These are phyloP conservation scores for Diaporthe sp. DNA, from an alignment of 2,329 filamentous ascomycete species.

Conservation along the genomic window DNA sequence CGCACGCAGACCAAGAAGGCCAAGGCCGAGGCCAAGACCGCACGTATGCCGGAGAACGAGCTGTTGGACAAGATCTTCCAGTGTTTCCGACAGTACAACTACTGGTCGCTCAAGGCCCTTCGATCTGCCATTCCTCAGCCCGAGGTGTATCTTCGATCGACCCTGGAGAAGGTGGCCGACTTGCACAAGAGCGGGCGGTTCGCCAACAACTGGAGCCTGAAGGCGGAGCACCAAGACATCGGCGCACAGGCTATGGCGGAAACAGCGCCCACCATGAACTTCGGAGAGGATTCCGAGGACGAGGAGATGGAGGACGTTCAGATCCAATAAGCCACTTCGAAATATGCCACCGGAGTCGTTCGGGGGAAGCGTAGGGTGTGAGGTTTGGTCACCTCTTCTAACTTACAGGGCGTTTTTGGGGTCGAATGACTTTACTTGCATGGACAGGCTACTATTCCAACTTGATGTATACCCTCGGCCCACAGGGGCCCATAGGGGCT, in stretches of 20 bases:
- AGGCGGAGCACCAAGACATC: constrained; percentile 67
- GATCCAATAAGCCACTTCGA: not conserved
- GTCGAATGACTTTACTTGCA: constrained; percentile 3
- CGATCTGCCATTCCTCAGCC: constrained; percentile 84
- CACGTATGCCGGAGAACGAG: constrained; percentile 89
- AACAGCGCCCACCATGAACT: constrained; percentile 55
- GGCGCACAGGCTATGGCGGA: constrained; percentile 60
- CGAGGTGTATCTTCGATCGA: constrained; percentile 90
- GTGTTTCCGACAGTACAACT: constrained; percentile 86
- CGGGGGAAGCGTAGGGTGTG: not conserved
- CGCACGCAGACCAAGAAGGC: constrained; percentile 62
- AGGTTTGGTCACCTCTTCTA: not conserved
- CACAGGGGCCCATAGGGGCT: not conserved
- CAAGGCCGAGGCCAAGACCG: constrained; percentile 83
- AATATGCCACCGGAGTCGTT: not conserved
- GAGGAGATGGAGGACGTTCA: constrained; percentile 80
- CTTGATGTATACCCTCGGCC: constrained; percentile 17
- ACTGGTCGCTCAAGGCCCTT: constrained; percentile 93
- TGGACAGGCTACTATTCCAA: constrained; percentile 17
- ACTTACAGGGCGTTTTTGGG: not conserved
- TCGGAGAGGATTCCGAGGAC: constrained; percentile 70
- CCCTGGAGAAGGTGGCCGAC: constrained; percentile 83
- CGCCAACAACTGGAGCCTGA: constrained; percentile 86
- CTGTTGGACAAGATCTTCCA: constrained; percentile 86
- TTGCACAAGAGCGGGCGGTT: constrained; percentile 86